phyloP scores from a whole-genome alignment of 345 rosid genomes.

The Moricandia moricandioides region DNA sequence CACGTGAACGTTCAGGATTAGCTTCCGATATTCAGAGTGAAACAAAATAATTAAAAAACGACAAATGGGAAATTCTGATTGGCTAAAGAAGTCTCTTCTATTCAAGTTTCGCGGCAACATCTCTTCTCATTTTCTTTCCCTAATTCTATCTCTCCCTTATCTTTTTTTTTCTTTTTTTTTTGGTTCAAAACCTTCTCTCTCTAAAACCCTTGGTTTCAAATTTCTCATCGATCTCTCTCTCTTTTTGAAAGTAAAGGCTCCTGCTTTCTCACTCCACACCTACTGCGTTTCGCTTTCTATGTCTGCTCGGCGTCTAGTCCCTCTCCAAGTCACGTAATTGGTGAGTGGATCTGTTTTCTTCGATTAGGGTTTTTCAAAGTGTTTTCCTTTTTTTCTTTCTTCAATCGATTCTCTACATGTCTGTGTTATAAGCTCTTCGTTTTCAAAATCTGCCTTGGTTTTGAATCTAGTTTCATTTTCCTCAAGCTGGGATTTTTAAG shows the following conservation, averaged over 20 bases:
- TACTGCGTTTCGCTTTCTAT: slow-evolving; percentile 1
- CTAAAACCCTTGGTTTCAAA: slow-evolving; percentile 26
- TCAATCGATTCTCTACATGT: neutral
- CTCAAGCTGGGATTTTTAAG: neutral
- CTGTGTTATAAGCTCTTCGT: neutral
- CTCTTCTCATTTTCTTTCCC: slow-evolving; percentile 18
- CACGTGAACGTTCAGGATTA: slow-evolving; percentile 12
- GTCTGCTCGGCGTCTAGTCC: slow-evolving; percentile 11
- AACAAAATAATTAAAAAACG: neutral
- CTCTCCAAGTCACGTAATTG: slow-evolving; percentile 20
- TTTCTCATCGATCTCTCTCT: slow-evolving; percentile 21
- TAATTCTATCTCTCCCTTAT: slow-evolving; percentile 9
- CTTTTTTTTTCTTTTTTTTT: neutral
- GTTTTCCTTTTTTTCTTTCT: slow-evolving; percentile 19
- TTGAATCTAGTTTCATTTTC: neutral
- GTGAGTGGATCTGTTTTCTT: slow-evolving; percentile 44
- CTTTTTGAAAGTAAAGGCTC: slow-evolving; percentile 22
- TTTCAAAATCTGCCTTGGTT: neutral
- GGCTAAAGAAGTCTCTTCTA: slow-evolving; percentile 41
- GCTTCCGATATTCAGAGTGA: neutral
- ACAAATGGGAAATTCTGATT: slow-evolving; percentile 16
- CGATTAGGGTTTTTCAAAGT: slow-evolving; percentile 45
- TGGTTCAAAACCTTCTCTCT: neutral
- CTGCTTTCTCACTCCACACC: slow-evolving; percentile 22
- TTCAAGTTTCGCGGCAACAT: slow-evolving; percentile 96